Percentiles rank a stretch among this genome's conserved stretches.
Conservation (phyloP, 2,329 filamentous ascomycete species). For the Orbilia quercus region DNA sequence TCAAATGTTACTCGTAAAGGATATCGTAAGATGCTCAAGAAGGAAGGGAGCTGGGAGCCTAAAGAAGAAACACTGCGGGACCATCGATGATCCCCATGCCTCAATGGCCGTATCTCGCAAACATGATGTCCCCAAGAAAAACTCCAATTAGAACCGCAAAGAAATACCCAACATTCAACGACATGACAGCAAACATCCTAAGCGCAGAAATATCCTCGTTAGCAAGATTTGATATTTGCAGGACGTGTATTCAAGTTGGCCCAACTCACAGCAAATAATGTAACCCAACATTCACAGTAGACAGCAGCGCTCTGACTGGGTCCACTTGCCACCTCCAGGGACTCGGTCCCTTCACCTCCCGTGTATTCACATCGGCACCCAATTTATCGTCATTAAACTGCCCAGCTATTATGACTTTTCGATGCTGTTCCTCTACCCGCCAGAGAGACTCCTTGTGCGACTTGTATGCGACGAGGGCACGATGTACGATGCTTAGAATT, state of each 20-base stretch:
- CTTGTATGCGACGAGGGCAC: slow-evolving; percentile 78
- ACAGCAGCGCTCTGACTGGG: slow-evolving; percentile 76
- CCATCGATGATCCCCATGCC: background rate
- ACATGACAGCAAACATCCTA: slow-evolving; percentile 94
- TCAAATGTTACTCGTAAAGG: too few species aligned
- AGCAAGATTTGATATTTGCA: slow-evolving; percentile 37
- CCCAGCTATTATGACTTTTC: slow-evolving; percentile 55
- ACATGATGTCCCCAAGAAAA: slow-evolving; percentile 85
- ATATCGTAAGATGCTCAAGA: too few species aligned
- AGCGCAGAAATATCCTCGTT: slow-evolving; percentile 27
- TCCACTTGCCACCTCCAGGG: slow-evolving; percentile 88
- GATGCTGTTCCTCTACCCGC: slow-evolving; percentile 33
- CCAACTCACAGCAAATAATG: slow-evolving; percentile 82
- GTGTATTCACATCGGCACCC: slow-evolving; percentile 25
- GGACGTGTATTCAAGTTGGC: slow-evolving; percentile 15
- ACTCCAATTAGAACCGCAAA: slow-evolving; percentile 79
- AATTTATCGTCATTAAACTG: slow-evolving; percentile 44
- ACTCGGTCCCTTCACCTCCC: slow-evolving; percentile 67
- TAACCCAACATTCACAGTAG: slow-evolving; percentile 78
- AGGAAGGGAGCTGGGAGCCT: too few species aligned
- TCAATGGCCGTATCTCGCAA: slow-evolving; percentile 72
- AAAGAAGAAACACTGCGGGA: too few species aligned
- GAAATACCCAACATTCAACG: slow-evolving; percentile 86
- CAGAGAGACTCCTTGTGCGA: slow-evolving; percentile 62
- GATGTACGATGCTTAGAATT: slow-evolving; percentile 76